Conservation (phyloP, 305 asterid species). For the Fraxinus angustifolia region DNA sequence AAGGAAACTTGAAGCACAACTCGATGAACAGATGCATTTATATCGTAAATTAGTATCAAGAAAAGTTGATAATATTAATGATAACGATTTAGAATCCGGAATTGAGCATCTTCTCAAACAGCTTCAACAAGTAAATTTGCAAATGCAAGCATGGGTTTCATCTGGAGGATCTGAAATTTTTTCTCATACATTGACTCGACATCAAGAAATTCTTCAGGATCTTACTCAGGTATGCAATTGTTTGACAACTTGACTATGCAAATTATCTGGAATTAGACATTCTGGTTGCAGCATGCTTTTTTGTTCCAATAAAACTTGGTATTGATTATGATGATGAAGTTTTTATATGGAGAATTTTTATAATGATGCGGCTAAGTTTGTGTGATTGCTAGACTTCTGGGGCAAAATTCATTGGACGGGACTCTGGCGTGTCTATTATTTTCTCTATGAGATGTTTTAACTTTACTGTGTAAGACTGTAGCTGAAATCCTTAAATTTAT, state of each 20-base stretch:
- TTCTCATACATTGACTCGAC: slow-evolving; percentile 94
- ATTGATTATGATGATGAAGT: slow-evolving; percentile 4
- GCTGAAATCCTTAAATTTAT: background rate
- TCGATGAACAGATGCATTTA: slow-evolving; percentile 91
- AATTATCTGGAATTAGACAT: slow-evolving; percentile 6
- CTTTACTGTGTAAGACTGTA: background rate
- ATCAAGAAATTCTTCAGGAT: slow-evolving; percentile 95
- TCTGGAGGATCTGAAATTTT: slow-evolving; percentile 96
- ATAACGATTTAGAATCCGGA: slow-evolving; percentile 69
- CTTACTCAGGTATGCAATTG: slow-evolving; percentile 62
- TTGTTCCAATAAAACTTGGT: background rate
- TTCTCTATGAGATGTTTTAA: background rate
- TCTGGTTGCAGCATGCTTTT: background rate
- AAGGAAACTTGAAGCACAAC: slow-evolving; percentile 82
- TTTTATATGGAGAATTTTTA: background rate
- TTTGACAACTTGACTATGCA: slow-evolving; percentile 9
- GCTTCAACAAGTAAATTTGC: slow-evolving; percentile 76
- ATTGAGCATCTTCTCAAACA: slow-evolving; percentile 77
- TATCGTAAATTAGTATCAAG: slow-evolving; percentile 74
- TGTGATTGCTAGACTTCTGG: slow-evolving; percentile 11
- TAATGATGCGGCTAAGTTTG: slow-evolving; percentile 12
- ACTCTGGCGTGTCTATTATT: background rate
- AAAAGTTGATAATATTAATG: slow-evolving; percentile 52
- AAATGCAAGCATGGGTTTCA: slow-evolving; percentile 98
- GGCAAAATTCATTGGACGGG: background rate